phyloP scores from a whole-genome alignment of 2,329 filamentous ascomycete species.

The Xylaria sp. region DNA sequence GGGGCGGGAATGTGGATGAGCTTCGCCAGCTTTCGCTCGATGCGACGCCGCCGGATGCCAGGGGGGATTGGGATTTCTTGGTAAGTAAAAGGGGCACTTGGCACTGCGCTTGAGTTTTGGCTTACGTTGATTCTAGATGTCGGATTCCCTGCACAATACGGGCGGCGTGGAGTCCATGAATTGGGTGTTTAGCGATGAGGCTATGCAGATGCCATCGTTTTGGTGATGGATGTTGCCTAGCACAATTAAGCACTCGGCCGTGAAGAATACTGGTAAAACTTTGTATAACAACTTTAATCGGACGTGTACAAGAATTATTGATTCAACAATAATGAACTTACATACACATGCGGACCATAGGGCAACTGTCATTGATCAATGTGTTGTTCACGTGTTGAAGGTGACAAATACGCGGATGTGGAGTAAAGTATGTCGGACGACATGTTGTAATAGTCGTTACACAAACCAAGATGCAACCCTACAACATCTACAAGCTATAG shows the following conservation, averaged over 20 bases:
- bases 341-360: too few species aligned
- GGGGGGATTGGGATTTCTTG: slow-evolving; percentile 45
- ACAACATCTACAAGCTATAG: too few species aligned
- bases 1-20: slow-evolving; percentile 4
- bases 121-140: slow-evolving; percentile 29
- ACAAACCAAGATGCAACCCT: too few species aligned
- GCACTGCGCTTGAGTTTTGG: background rate
- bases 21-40: slow-evolving; percentile 19
- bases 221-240: background rate
- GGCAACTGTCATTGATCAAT: too few species aligned
- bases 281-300: too few species aligned
- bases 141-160: slow-evolving; percentile 34
- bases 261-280: too few species aligned
- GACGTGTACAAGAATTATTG: too few species aligned
- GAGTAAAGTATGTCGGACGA: too few species aligned
- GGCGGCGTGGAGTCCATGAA: slow-evolving; percentile 18
- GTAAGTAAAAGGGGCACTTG: slow-evolving; percentile 35
- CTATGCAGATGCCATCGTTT: slow-evolving; percentile 3
- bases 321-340: too few species aligned
- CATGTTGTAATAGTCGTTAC: too few species aligned
- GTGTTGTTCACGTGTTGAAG: too few species aligned
- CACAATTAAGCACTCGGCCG: background rate
- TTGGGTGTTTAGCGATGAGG: slow-evolving; percentile 19
- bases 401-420: too few species aligned
- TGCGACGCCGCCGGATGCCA: slow-evolving; percentile 23